These are phyloP conservation scores for Trichocladium antarcticum DNA, from an alignment of 495 filamentous ascomycete genomes.

Conservation along the genomic window DNA sequence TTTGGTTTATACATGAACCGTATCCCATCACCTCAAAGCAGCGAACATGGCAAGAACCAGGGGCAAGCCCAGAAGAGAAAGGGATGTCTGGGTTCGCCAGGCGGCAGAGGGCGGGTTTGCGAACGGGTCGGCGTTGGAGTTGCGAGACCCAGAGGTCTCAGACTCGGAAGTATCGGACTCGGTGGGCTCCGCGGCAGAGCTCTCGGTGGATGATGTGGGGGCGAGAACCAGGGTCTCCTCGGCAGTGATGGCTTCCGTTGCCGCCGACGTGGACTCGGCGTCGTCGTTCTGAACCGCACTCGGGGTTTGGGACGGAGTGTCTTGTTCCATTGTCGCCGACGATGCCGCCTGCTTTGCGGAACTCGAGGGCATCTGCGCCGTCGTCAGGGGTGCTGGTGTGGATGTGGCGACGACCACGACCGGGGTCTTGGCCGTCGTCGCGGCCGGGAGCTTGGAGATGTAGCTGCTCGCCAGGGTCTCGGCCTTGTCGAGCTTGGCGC, in stretches of 20 bases:
- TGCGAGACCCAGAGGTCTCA: background rate
- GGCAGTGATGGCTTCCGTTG: background rate
- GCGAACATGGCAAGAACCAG: background rate
- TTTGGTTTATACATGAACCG: background rate
- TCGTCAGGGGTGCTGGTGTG: background rate
- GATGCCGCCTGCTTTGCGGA: too few species aligned
- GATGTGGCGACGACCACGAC: slow-evolving; percentile 1
- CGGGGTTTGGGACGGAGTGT: background rate
- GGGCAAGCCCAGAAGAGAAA: background rate
- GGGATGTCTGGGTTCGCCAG: background rate
- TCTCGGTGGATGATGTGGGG: background rate
- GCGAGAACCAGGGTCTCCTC: background rate
- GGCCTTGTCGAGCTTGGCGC: slow-evolving; percentile 12
- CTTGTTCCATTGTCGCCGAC: background rate
- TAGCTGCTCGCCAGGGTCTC: slow-evolving; percentile 17
- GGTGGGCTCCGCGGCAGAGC: background rate
- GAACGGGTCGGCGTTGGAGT: background rate
- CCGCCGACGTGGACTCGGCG: background rate
- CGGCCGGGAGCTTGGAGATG: slow-evolving; percentile 8
- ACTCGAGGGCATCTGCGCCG: background rate
- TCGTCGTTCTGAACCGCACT: background rate
- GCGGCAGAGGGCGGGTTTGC: background rate
- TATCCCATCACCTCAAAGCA: background rate
- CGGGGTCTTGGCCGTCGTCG: slow-evolving; percentile 5
- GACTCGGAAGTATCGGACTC: background rate